Evolutionary conservation across 345 rosid species (phyloP).

Genomic region (Eutrema japonicum): DNA sequence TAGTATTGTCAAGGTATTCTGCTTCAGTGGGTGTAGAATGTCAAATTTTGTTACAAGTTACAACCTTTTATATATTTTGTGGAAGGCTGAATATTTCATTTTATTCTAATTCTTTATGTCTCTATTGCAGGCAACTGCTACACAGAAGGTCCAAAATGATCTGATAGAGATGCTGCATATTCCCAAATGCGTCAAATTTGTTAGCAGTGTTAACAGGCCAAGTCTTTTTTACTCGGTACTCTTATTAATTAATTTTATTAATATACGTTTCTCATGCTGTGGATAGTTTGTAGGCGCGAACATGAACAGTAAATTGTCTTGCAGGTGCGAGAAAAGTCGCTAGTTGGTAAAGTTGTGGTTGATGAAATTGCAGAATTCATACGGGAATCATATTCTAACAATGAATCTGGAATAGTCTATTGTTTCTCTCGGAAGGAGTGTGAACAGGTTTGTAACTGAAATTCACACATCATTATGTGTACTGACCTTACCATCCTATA

Average conservation of each 20-base stretch:
- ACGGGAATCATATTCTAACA: slow-evolving; percentile 75
- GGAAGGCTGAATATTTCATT: slow-evolving; percentile 3
- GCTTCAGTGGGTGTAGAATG: slow-evolving; percentile 5
- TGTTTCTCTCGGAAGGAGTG: slow-evolving; percentile 97
- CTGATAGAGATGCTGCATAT: slow-evolving; percentile 85
- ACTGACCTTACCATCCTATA: neutral
- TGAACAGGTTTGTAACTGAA: slow-evolving; percentile 68
- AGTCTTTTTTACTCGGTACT: slow-evolving; percentile 89
- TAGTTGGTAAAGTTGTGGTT: slow-evolving; percentile 74
- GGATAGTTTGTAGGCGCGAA: slow-evolving; percentile 15
- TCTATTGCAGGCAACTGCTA: slow-evolving; percentile 88
- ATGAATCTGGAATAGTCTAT: slow-evolving; percentile 94
- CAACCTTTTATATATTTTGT: slow-evolving; percentile 18
- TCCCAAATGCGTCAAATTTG: slow-evolving; percentile 78
- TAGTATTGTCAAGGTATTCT: neutral
- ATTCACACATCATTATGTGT: slow-evolving; percentile 18
- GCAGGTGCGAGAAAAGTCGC: slow-evolving; percentile 88
- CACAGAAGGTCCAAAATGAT: slow-evolving; percentile 87
- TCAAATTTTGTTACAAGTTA: neutral
- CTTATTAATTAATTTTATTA: slow-evolving; percentile 20
- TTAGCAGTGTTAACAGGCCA: slow-evolving; percentile 95
- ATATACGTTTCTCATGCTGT: neutral
- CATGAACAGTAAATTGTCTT: slow-evolving; percentile 23
- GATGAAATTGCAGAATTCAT: slow-evolving; percentile 88
- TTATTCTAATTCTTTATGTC: neutral